Percentiles rank a stretch among this genome's conserved stretches.
phyloP scores from a whole-genome alignment of 208 protist genomes.

The Acanthamoeba triangularis region DNA sequence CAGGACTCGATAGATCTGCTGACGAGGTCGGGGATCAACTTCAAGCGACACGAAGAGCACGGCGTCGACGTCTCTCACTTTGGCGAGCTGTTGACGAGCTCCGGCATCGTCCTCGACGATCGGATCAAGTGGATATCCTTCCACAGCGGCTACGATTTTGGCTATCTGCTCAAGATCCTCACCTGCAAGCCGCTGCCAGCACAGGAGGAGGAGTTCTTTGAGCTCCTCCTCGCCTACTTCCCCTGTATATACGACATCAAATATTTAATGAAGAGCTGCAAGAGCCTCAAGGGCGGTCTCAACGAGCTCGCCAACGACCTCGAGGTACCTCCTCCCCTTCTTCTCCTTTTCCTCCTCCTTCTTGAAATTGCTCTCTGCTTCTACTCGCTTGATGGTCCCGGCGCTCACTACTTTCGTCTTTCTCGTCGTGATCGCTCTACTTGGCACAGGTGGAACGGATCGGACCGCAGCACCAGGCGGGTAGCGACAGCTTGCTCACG shows the following conservation, averaged over 20 bases:
- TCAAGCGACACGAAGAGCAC: constrained; percentile 96
- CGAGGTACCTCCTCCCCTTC: constrained; percentile 26
- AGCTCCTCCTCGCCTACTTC: constrained; percentile 97
- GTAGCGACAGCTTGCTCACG: constrained; percentile 98
- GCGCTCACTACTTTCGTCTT: not conserved
- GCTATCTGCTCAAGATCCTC: constrained; percentile 98
- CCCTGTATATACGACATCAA: constrained; percentile 99
- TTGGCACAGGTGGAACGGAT: constrained; percentile 92
- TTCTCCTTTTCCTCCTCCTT: not conserved
- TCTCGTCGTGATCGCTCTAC: not conserved
- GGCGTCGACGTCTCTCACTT: constrained; percentile 98
- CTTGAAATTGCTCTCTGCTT: not conserved
- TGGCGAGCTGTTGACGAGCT: constrained; percentile 97
- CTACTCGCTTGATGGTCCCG: not conserved
- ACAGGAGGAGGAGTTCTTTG: constrained; percentile 98
- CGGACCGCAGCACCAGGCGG: constrained; percentile 96
- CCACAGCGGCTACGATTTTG: constrained; percentile 99
- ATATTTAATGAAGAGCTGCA: constrained; percentile 97
- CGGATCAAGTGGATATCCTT: constrained; percentile 99
- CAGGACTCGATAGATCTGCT: constrained; percentile 99
- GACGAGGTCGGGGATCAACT: constrained; percentile 97
- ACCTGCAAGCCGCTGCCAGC: constrained; percentile 96
- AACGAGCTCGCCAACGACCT: constrained; percentile 95
- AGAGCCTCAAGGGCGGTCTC: constrained; percentile 95
- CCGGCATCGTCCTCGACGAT: constrained; percentile 97